Evolutionary conservation across 257 asterid species (phyloP), one percentile per base, ranked within the genome.

Genomic region (Cynanchum wilfordii): DNA sequence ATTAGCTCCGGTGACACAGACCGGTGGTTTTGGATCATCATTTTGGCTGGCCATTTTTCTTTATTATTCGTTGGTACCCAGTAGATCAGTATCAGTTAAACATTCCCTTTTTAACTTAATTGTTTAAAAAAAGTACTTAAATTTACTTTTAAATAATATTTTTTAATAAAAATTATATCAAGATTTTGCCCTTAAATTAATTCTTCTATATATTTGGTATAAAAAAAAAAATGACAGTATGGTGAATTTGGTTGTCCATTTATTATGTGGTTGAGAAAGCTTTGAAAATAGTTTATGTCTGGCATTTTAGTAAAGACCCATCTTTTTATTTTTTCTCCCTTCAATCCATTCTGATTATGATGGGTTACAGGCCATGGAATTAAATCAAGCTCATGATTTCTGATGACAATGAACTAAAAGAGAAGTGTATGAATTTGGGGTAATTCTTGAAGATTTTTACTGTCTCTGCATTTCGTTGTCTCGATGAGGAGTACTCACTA

Each of bases 1-100:
- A 80, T 89, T 89, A 78, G 98, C 97, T 54, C 98, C 98, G 69
- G 97, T 90, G 75, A 93, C 92, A 73, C 96, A 89, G 16, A 93
- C 97, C 50, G 96, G 83, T 81, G 78, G 73, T 76, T 82, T 86
- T 69, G 29, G 27, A 19, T 19, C 7, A 24, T 67, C 40, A 12
- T 66, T 66, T 42, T 45, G 19, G 40, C 0, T 44, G 20, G 5
- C 24, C 57, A 42, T 67, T 24, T 29, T 44, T 20, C 25, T 67
- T 40, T 8, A 6, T 40, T 33, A 1, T 33, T 33, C 38, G 38
- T 33, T 36, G 38, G 38, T 33, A 1, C 38, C 38, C 38, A 33
- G 2, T 33, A 4, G 38, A 33, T 33, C 38, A 33, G 38, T n/a
- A n/a, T n/a, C n/a, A n/a, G n/a, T n/a, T 33, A 33, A 33, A 33